Conservation (phyloP, 148 eudicot genomes). For the Linanthus parryae region DNA sequence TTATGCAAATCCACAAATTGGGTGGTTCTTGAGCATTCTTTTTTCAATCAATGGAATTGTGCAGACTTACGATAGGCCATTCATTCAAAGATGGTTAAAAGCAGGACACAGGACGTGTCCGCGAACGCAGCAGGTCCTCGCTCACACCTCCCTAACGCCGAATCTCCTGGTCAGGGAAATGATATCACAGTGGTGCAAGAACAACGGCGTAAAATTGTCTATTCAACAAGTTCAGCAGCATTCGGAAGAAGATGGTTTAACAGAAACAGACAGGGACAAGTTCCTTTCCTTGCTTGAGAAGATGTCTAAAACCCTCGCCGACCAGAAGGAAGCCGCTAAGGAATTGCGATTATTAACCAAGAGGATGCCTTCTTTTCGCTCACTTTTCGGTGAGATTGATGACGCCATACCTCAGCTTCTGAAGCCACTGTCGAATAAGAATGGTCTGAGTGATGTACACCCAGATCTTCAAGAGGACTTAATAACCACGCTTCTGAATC, state of each 20-base stretch:
- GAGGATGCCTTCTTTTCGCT: slow-evolving; percentile 68
- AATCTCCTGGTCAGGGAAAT: slow-evolving; percentile 59
- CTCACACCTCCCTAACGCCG: slow-evolving; percentile 70
- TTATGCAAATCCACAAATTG: too few species aligned
- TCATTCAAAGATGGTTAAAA: slow-evolving; percentile 83
- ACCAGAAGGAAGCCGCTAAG: slow-evolving; percentile 85
- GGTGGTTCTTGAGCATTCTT: too few species aligned
- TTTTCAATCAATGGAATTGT: too few species aligned
- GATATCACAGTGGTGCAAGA: slow-evolving; percentile 73
- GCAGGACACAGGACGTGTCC: slow-evolving; percentile 83
- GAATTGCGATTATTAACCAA: slow-evolving; percentile 69
- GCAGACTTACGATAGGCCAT: slow-evolving; percentile 87
- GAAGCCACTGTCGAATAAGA: slow-evolving; percentile 35
- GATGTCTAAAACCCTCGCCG: slow-evolving; percentile 56
- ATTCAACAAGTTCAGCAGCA: too few species aligned
- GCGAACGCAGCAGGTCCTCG: slow-evolving; percentile 76
- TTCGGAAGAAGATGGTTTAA: slow-evolving; percentile 36
- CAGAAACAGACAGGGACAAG: slow-evolving; percentile 55
- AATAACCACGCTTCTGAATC: slow-evolving; percentile 76
- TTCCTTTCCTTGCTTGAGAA: slow-evolving; percentile 48
- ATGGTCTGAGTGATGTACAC: slow-evolving; percentile 18
- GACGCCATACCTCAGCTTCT: slow-evolving; percentile 52
- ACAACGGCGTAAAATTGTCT: slow-evolving; percentile 37
- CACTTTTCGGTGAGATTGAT: slow-evolving; percentile 63
- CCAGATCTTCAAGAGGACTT: slow-evolving; percentile 78